Base-by-base conservation (phyloP, 2,329 filamentous ascomycete species). In the Trichoderma semiorbis region DNA sequence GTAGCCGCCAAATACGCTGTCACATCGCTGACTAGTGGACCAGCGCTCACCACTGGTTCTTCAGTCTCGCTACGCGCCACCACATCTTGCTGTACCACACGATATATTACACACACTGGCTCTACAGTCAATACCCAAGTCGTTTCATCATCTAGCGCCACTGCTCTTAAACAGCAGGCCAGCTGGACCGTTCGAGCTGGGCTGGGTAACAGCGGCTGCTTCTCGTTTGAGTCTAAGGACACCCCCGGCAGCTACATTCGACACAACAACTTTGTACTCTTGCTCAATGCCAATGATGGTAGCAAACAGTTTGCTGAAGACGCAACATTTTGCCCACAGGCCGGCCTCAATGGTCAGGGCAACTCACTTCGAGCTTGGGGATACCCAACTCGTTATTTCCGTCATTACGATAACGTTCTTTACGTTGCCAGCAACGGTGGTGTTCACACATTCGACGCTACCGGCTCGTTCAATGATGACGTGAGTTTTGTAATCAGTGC, bases 151-250 rank as follows among this genome's bases (percentile, higher is more conserved):
- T 43, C 65, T 5, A 58, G 53, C 8, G 36, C 43, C 30, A 32
- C 53, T 3, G 34, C 65, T 8, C 18, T 68, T 0, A 58, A 68
- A 39, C 50, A 68, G 34, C 34, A 43, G 24, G 65, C 65, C 21
- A 68, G 65, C 18, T 68, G 65, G 65, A 68, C 26, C 5, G 65
- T 68, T 21, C 65, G 34, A 30, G 5, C 65, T n/a, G 65, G 65
- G 7, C 34, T 68, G 12, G 50, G 18, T 2, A 68, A 68, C 12
- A 58, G 34, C 10, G 65, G 47, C 8, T 68, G 65, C 34, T 68
- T 68, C 24, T 68, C 65, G 2, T 68, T 68, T 24, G 65, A 68
- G 34, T 68, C 65, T 1, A 57, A 21, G 18, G 65, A 68, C 24
- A 68, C 65, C 0, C 53, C 65, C 2, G 65, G 65, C 53, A 68